Percentiles rank a stretch among this genome's conserved stretches.
Evolutionary conservation across 106 monocot genomes (phyloP).

Genomic region (Dioscorea alata): DNA sequence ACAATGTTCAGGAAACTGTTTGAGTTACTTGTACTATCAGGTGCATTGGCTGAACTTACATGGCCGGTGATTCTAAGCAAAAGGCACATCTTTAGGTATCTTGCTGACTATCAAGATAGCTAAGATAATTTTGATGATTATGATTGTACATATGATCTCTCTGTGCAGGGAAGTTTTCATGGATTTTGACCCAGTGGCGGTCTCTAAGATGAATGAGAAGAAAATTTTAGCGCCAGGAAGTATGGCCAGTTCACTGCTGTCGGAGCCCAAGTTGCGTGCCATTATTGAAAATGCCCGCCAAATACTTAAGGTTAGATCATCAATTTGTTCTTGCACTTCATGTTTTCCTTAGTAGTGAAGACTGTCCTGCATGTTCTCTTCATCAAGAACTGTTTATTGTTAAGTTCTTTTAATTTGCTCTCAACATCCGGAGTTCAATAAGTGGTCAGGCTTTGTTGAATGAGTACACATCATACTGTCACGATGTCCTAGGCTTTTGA

Average conservation of each 20-base stretch:
- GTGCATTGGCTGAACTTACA: slow-evolving; percentile 5
- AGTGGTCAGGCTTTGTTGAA: too few species aligned
- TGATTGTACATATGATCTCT: neutral
- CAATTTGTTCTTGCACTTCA: neutral
- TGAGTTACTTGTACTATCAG: slow-evolving; percentile 6
- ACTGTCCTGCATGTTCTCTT: too few species aligned
- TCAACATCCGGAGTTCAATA: too few species aligned
- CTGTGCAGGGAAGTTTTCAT: slow-evolving; percentile 3
- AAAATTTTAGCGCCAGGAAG: neutral
- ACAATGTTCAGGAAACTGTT: slow-evolving; percentile 2
- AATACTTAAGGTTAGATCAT: slow-evolving; percentile 5
- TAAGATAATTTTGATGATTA: neutral
- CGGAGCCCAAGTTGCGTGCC: slow-evolving; percentile 6
- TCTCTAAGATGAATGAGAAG: slow-evolving; percentile 8
- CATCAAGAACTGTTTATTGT: too few species aligned
- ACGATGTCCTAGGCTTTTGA: too few species aligned
- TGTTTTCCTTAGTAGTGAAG: too few species aligned
- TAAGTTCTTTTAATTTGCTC: too few species aligned
- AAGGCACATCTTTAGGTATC: slow-evolving; percentile 1
- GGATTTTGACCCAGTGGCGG: neutral
- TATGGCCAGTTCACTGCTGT: neutral
- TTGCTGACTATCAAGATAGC: neutral
- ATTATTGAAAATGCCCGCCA: slow-evolving; percentile 7
- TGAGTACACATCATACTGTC: too few species aligned
- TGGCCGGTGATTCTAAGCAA: slow-evolving; percentile 8